phyloP scores from a whole-genome alignment of 768 basidiomycete species.

The Leccinum ochraceum region DNA sequence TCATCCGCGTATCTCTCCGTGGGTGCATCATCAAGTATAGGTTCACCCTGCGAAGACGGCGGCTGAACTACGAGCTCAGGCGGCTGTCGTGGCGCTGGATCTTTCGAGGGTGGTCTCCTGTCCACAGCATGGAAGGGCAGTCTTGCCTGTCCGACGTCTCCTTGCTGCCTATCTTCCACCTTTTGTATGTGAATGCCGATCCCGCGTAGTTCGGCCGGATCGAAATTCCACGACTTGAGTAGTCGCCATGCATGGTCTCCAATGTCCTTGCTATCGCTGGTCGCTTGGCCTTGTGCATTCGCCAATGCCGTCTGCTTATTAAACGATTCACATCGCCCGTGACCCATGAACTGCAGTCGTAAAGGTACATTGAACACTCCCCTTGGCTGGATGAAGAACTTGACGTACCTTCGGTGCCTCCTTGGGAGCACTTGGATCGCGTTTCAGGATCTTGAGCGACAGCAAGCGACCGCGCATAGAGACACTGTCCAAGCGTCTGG shows the following conservation, averaged over 20 bases:
- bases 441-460: slow-evolving; percentile 87
- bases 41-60: slow-evolving; percentile 36
- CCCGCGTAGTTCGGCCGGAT: slow-evolving; percentile 86
- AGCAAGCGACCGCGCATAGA: slow-evolving; percentile 72
- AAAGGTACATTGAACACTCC: not conserved
- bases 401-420: slow-evolving; percentile 83
- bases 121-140: slow-evolving; percentile 53
- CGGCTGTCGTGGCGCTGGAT: slow-evolving; percentile 6
- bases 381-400: not conserved
- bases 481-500: slow-evolving; percentile 65
- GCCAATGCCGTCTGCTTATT: slow-evolving; percentile 69
- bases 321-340: slow-evolving; percentile 81
- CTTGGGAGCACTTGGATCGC: slow-evolving; percentile 81
- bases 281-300: slow-evolving; percentile 63
- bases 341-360: slow-evolving; percentile 76
- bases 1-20: slow-evolving; percentile 14
- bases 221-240: slow-evolving; percentile 70
- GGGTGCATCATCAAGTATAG: slow-evolving; percentile 4
- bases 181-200: slow-evolving; percentile 92
- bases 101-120: slow-evolving; percentile 3
- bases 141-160: slow-evolving; percentile 55
- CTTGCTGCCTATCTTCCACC: slow-evolving; percentile 55
- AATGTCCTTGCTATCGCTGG: slow-evolving; percentile 70
- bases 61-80: slow-evolving; percentile 30
- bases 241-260: slow-evolving; percentile 78